phyloP scores from a whole-genome alignment of 1,139 yeast genomes.

The Pichia sp. region DNA sequence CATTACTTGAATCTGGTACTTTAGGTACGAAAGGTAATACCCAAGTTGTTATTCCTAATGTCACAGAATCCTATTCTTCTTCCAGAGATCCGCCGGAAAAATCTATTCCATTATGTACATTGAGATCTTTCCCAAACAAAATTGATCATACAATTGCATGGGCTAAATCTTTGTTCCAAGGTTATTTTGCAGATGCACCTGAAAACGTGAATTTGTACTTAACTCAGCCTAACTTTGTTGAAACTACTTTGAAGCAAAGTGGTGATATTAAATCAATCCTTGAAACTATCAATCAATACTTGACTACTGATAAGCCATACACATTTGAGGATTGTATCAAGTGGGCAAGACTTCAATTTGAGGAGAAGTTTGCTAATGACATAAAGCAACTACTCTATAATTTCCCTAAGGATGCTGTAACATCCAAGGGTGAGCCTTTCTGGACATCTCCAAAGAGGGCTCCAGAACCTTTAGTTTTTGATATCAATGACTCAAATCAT shows the following conservation, averaged over 20 bases:
- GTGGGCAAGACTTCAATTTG: conserved; percentile 93
- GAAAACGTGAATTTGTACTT: conserved; percentile 88
- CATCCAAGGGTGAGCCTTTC: conserved; percentile 86
- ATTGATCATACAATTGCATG: conserved; percentile 98
- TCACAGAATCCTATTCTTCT: conserved; percentile 92
- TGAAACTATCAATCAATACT: conserved; percentile 65
- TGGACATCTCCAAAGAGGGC: conserved; percentile 99
- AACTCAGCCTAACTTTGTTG: conserved; percentile 88
- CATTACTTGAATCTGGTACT: conserved; percentile 93
- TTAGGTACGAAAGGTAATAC: conserved; percentile 98
- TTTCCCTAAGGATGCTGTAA: conserved; percentile 89
- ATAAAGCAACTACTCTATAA: conserved; percentile 84
- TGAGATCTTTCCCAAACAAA: conserved; percentile 94
- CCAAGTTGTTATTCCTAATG: conserved; percentile 86
- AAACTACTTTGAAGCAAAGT: conserved; percentile 80
- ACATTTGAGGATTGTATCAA: conserved; percentile 87
- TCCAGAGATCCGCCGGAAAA: conserved; percentile 99
- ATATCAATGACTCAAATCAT: conserved; percentile 68
- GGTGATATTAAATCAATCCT: conserved; percentile 86
- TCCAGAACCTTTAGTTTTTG: conserved; percentile 76
- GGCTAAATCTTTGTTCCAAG: conserved; percentile 95
- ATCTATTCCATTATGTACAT: conserved; percentile 92
- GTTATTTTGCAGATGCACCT: conserved; percentile 84
- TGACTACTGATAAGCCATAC: conserved; percentile 69
- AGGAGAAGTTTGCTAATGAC: conserved; percentile 74